These are phyloP conservation scores for Allomyces arbusculus DNA, from an alignment of 192 early-diverging fungal species.

Conservation along the genomic window DNA sequence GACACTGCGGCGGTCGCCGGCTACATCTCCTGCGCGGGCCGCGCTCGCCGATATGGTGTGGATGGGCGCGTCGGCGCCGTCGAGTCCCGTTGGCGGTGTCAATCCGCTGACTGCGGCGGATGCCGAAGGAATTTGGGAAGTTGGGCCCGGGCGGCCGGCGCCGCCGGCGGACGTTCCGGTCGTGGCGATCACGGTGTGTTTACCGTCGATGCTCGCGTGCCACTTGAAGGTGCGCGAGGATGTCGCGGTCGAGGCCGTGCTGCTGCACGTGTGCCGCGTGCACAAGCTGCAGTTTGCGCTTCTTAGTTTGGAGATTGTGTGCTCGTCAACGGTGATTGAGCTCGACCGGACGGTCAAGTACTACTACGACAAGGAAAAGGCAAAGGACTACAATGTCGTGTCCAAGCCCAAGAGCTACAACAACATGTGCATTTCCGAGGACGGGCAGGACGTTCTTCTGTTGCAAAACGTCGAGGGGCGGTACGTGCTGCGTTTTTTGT, in stretches of 20 bases:
- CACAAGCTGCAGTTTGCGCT: not conserved
- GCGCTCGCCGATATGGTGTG: too few relatives aligned
- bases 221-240: not conserved
- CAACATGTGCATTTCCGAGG: conserved; percentile 21
- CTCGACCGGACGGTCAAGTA: conserved; percentile 21
- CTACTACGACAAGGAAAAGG: conserved; percentile 10
- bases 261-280: not conserved
- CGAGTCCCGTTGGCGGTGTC: not conserved
- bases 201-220: not conserved
- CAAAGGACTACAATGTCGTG: conserved; percentile 18
- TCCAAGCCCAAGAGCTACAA: conserved; percentile 23
- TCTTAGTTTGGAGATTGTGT: not conserved
- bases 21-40: not conserved
- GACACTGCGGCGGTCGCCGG: not conserved
- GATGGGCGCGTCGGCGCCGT: too few relatives aligned
- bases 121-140: not conserved
- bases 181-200: not conserved
- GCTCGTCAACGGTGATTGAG: conserved; percentile 6
- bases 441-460: conserved; percentile 25
- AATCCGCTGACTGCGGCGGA: not conserved
- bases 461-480: conserved; percentile 16
- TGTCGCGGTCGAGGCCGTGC: not conserved
- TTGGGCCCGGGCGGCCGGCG: not conserved
- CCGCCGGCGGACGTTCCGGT: not conserved
- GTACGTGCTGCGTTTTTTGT: conserved; percentile 8